Evolutionary conservation across 139 green algal species (phyloP).

Genomic region (Micractinium sp.): DNA sequence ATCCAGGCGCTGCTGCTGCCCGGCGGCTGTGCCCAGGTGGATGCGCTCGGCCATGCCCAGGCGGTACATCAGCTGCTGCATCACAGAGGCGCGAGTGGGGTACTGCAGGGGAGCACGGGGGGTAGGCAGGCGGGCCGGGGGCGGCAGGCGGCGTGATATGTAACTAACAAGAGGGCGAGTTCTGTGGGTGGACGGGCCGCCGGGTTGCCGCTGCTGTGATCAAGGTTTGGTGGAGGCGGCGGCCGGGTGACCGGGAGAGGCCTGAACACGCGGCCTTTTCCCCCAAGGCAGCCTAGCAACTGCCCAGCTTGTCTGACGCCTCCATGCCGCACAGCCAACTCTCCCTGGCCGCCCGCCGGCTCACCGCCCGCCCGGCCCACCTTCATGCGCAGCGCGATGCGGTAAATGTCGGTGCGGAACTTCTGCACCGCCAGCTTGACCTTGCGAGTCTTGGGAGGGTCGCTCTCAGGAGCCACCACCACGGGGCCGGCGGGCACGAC

Average conservation of each 20-base stretch:
- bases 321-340: background rate
- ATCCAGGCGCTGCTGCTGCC: constrained; percentile 16
- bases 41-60: constrained; percentile 85
- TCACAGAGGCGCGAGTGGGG: constrained; percentile 26
- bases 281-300: background rate
- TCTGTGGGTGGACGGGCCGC: too few species aligned
- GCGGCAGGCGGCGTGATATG: too few species aligned
- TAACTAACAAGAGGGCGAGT: too few species aligned
- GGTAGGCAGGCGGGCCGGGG: background rate
- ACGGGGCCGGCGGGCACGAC: background rate
- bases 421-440: constrained; percentile 41
- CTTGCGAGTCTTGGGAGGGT: background rate
- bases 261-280: background rate
- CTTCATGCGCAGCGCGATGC: constrained; percentile 38
- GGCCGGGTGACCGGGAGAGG: too few species aligned
- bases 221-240: too few species aligned
- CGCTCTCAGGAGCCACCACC: background rate
- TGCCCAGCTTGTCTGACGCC: background rate
- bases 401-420: constrained; percentile 44
- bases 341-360: background rate
- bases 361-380: constrained; percentile 1
- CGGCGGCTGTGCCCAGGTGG: constrained; percentile 32
- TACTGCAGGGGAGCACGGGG: background rate
- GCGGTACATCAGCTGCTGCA: constrained; percentile 61
- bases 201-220: too few species aligned